Base-by-base conservation (phyloP, 495 filamentous ascomycete species). In the Pyrenopolyporus hunteri region DNA sequence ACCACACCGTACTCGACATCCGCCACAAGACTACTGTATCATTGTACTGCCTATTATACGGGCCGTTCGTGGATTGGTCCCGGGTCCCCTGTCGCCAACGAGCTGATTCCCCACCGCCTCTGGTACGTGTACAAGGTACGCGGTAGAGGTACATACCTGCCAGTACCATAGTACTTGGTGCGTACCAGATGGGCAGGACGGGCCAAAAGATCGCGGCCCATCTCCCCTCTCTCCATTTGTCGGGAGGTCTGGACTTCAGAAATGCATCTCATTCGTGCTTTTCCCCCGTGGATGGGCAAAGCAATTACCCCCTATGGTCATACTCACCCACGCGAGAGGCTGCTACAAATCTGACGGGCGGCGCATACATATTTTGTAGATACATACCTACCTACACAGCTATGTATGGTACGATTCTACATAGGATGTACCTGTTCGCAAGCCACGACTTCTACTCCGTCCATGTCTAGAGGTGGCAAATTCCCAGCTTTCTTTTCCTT, bases 61-160 rank as follows among this genome's bases (percentile, higher is more conserved):
- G 10, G 26, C 22, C 22, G n/a, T 16, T 36, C 16, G 23, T 8
- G 60, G 53, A 61, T 66, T 66, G 63, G 63, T 22, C 49, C 51
- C 19, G 17, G 57, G 57, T n/a, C n/a, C 57, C 63, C 46, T 66
- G 63, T 17, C 55, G 52, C 57, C 57, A 66, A 44, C 63, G 35
- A 60, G 57, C 47, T 51, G 62, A 44, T 39, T 46, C 57, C 6
- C 57, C 57, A 61, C 63, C 16, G n/a, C 20, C 40, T 40, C n/a
- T 55, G 40, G 62, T 59, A 49, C 54, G 55, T 54, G 36, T 28
- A 49, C 46, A 23, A 9, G 16, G 9, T n/a, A n/a, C n/a, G n/a
- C n/a, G n/a, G n/a, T n/a, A n/a, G n/a, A n/a, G n/a, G n/a, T n/a
- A n/a, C n/a, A n/a, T n/a, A n/a, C n/a, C n/a, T n/a, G n/a, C n/a